A percentile compares a stretch with the other conserved stretches of the same genome.
Evolutionary conservation across 2,329 filamentous ascomycete genomes (phyloP).

Genomic region (Fusarium sp.): DNA sequence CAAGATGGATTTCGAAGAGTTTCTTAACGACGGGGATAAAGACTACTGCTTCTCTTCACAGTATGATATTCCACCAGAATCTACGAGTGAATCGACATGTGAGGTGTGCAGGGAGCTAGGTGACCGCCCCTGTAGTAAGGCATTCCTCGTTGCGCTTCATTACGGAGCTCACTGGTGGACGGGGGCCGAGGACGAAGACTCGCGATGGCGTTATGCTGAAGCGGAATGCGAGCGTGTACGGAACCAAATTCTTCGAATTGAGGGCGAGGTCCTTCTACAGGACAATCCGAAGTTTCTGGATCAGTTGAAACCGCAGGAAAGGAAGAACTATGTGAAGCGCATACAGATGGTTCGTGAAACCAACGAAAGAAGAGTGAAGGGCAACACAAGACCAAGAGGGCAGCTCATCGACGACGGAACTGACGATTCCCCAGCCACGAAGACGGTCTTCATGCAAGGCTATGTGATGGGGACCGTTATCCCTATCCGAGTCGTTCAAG

Average conservation of each 20-base stretch:
- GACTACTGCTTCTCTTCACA: too few species aligned
- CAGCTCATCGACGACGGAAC: background rate
- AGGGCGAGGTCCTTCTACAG: background rate
- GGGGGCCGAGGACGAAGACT: background rate
- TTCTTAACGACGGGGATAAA: too few species aligned
- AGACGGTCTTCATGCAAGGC: background rate
- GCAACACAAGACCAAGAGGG: background rate
- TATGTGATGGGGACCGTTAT: too few species aligned
- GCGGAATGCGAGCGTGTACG: background rate
- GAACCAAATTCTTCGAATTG: background rate
- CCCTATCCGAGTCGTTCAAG: background rate
- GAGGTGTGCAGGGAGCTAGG: background rate
- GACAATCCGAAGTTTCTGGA: background rate
- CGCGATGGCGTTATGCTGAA: background rate
- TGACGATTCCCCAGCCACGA: background rate
- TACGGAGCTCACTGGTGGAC: background rate
- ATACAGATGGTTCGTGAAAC: background rate
- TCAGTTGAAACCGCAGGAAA: background rate
- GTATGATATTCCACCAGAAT: too few species aligned
- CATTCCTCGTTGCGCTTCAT: background rate
- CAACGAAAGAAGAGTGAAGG: too few species aligned
- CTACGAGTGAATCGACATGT: background rate
- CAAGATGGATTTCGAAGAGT: too few species aligned
- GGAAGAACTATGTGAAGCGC: background rate
- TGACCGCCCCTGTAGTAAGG: background rate